A percentile compares a stretch with the other conserved stretches of the same genome.
Conservation (phyloP, 495 filamentous ascomycete species). For the Trichoderma asperelloides region DNA sequence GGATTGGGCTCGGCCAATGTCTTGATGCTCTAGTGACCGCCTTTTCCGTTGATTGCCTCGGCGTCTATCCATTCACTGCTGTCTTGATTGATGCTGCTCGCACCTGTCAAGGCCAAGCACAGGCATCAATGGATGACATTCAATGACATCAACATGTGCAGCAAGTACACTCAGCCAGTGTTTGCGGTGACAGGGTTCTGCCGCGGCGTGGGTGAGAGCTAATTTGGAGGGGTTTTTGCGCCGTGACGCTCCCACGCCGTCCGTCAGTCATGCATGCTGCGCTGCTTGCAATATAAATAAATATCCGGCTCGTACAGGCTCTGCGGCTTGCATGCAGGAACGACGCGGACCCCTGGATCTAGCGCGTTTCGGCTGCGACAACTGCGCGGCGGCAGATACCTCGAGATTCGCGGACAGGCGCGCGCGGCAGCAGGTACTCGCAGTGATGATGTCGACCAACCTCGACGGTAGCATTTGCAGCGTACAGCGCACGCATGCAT, state of each 20-base stretch:
- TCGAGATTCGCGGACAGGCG: background rate
- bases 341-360: background rate
- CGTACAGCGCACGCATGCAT: background rate
- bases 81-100: no score
- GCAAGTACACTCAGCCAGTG: no score
- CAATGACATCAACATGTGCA: no score
- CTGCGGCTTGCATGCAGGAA: background rate
- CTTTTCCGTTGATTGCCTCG: no score
- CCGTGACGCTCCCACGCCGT: background rate
- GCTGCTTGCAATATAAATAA: background rate
- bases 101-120: no score
- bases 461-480: no score
- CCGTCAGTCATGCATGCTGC: constrained; percentile 5
- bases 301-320: background rate
- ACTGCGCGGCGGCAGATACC: background rate
- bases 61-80: no score
- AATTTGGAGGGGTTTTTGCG: background rate
- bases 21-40: no score
- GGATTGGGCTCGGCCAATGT: no score
- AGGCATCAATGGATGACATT: no score
- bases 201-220: background rate
- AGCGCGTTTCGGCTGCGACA: constrained; percentile 2
- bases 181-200: background rate
- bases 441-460: background rate
- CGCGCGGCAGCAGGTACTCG: background rate